phyloP scores from a whole-genome alignment of 495 filamentous ascomycete species.

The Cetradonia linearis region DNA sequence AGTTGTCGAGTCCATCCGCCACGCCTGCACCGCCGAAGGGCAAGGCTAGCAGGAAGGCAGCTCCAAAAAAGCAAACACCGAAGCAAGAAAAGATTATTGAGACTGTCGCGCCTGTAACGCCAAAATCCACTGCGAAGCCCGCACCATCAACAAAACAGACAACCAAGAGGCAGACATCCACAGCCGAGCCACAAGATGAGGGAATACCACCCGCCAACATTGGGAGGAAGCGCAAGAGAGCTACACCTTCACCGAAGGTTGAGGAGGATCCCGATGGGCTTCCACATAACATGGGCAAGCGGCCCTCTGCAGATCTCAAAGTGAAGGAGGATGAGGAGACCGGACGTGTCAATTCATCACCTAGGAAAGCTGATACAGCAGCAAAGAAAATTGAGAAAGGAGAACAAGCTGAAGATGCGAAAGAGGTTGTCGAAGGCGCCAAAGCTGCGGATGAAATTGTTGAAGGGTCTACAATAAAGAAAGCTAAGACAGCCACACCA shows the following conservation, averaged over 20 bases:
- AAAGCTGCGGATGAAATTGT: conserved; percentile 15
- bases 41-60: conserved; percentile 11
- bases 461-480: conserved; percentile 14
- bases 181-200: neutral
- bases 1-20: conserved; percentile 13
- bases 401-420: conserved; percentile 17
- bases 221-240: conserved; percentile 24
- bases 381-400: conserved; percentile 10
- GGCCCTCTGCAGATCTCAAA: neutral
- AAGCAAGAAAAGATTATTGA: neutral
- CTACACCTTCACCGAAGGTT: conserved; percentile 10
- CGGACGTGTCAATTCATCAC: neutral
- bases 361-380: neutral
- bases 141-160: neutral
- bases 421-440: conserved; percentile 8
- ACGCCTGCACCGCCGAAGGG: neutral
- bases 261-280: conserved; percentile 29
- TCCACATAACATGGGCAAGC: conserved; percentile 37
- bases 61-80: conserved; percentile 3
- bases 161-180: neutral
- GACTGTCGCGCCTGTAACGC: neutral
- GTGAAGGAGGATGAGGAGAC: conserved; percentile 6
- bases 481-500: conserved; percentile 25
- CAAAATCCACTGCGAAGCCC: neutral
- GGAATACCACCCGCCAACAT: neutral